Percentiles rank a stretch among this genome's conserved stretches.
These are phyloP conservation scores for Solanum dulcamara DNA, from an alignment of 257 asterid species.

Conservation along the genomic window DNA sequence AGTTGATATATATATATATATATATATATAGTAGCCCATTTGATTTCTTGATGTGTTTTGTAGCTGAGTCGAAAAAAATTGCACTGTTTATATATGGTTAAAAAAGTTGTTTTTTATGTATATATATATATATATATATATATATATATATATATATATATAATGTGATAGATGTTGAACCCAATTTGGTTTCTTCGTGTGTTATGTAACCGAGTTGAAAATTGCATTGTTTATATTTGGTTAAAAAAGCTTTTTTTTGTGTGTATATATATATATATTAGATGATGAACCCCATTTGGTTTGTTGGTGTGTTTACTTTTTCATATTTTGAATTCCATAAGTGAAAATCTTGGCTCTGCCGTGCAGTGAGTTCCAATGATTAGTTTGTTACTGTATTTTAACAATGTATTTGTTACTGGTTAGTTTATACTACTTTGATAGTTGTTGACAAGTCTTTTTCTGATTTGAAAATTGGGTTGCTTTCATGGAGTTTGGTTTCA, in stretches of 20 bases:
- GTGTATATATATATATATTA: neutral
- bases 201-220: neutral
- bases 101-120: too few relatives aligned
- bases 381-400: constrained; percentile 2
- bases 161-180: neutral
- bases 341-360: neutral
- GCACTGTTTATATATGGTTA: neutral
- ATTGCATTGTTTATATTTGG: neutral
- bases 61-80: too few relatives aligned
- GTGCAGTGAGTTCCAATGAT: neutral
- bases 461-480: constrained; percentile 29
- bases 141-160: too few relatives aligned
- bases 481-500: constrained; percentile 36
- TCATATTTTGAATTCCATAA: neutral
- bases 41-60: too few relatives aligned
- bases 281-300: neutral
- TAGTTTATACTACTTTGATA: neutral
- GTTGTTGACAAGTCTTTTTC: constrained; percentile 49
- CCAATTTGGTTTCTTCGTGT: neutral
- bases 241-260: too few relatives aligned
- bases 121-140: too few relatives aligned
- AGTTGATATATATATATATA: too few relatives aligned
- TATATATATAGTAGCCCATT: too few relatives aligned
- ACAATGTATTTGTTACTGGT: neutral
- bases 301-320: neutral